phyloP scores from a whole-genome alignment of 225 moss, liverwort and hornwort species.

The Antitrichia curtipendula region DNA sequence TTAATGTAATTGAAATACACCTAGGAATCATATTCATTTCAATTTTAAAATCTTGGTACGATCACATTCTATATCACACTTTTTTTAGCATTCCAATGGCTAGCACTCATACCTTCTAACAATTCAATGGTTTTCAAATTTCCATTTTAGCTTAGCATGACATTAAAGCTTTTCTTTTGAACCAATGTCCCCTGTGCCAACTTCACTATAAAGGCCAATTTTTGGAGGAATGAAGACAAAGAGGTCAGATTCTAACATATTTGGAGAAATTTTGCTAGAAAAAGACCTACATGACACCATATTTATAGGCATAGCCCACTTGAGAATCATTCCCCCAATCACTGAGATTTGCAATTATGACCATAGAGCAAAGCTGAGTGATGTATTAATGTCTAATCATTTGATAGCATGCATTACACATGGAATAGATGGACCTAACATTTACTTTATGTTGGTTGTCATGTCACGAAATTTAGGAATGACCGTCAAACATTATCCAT shows the following conservation, averaged over 20 bases:
- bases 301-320: too few relatives aligned
- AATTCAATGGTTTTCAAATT: background rate
- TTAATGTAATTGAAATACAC: background rate
- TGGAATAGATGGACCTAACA: background rate
- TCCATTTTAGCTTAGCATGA: too few relatives aligned
- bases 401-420: too few relatives aligned
- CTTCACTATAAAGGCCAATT: too few relatives aligned
- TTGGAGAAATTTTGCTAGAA: too few relatives aligned
- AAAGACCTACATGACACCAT: too few relatives aligned
- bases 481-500: background rate
- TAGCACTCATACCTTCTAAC: background rate
- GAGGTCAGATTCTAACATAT: too few relatives aligned
- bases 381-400: background rate
- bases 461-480: background rate
- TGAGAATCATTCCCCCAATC: rapidly evolving
- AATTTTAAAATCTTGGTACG: background rate
- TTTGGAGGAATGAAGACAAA: too few relatives aligned
- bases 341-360: background rate
- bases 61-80: too few relatives aligned
- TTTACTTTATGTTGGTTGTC: too few relatives aligned
- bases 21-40: background rate
- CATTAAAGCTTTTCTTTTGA: too few relatives aligned
- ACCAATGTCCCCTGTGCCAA: too few relatives aligned
- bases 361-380: background rate
- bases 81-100: background rate